These are phyloP conservation scores for Coleophoma eucalyptorum DNA, from an alignment of 2,329 filamentous ascomycete species.

Conservation along the genomic window DNA sequence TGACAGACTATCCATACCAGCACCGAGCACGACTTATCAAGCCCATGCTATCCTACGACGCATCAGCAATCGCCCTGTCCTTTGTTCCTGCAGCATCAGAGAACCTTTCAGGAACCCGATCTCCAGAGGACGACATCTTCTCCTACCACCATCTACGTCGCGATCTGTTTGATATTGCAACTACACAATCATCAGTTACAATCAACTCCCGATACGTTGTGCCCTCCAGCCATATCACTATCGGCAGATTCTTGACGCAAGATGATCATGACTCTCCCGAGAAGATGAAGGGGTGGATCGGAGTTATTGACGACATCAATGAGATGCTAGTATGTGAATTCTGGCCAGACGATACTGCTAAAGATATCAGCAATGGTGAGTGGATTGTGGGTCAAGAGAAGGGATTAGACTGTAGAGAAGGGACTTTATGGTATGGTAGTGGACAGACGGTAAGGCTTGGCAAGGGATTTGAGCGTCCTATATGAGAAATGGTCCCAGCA, in stretches of 20 bases:
- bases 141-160: constrained; percentile 88
- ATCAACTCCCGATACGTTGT: constrained; percentile 81
- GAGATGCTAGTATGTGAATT: constrained; percentile 65
- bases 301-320: constrained; percentile 74
- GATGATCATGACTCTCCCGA: constrained; percentile 54
- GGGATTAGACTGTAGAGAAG: constrained; percentile 72
- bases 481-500: no score
- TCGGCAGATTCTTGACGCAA: constrained; percentile 73
- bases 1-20: constrained; percentile 62
- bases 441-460: constrained; percentile 65
- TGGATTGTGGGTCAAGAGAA: constrained; percentile 87
- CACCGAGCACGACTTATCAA: constrained; percentile 76
- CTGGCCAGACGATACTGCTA: constrained; percentile 51
- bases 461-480: constrained; percentile 45
- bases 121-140: constrained; percentile 58
- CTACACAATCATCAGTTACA: constrained; percentile 54
- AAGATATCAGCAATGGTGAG: constrained; percentile 44
- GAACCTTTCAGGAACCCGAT: constrained; percentile 24
- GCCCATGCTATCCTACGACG: constrained; percentile 79
- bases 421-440: constrained; percentile 82
- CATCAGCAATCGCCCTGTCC: constrained; percentile 79
- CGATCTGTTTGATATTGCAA: constrained; percentile 65
- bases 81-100: constrained; percentile 79
- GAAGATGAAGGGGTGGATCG: constrained; percentile 57
- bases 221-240: constrained; percentile 84